Evolutionary conservation across 192 early-diverging fungal species (phyloP).

Genomic region (Backusella macrospora): DNA sequence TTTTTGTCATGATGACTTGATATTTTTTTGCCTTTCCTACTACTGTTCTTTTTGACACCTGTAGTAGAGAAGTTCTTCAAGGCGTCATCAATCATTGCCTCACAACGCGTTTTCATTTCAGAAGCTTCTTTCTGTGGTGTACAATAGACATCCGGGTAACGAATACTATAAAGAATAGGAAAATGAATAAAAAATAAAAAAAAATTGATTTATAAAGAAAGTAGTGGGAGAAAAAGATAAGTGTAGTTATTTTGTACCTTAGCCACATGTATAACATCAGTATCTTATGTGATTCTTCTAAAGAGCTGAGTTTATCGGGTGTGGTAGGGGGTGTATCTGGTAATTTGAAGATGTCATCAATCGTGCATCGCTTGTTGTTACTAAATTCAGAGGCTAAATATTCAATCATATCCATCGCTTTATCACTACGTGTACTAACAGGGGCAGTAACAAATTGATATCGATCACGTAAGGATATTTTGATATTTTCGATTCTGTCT

Average conservation of each 20-base stretch:
- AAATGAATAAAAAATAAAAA: not conserved
- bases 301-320: constrained; percentile 40
- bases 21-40: not conserved
- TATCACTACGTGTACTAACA: constrained; percentile 45
- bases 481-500: constrained; percentile 59
- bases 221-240: not conserved
- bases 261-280: constrained; percentile 93
- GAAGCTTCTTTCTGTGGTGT: constrained; percentile 46
- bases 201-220: not conserved
- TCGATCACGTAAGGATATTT: constrained; percentile 66
- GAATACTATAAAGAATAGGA: constrained; percentile 43
- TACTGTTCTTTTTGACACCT: not conserved
- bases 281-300: constrained; percentile 78
- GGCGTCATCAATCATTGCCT: constrained; percentile 37
- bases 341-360: constrained; percentile 58
- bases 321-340: constrained; percentile 37
- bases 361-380: constrained; percentile 39
- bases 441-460: constrained; percentile 74
- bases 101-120: constrained; percentile 49
- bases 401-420: constrained; percentile 16
- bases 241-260: constrained; percentile 42
- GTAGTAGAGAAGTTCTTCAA: constrained; percentile 16
- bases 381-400: constrained; percentile 34
- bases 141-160: constrained; percentile 63
- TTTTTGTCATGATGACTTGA: constrained; percentile 13